phyloP scores from a whole-genome alignment of 306 rosid genomes.

The Inga leiocalycina region DNA sequence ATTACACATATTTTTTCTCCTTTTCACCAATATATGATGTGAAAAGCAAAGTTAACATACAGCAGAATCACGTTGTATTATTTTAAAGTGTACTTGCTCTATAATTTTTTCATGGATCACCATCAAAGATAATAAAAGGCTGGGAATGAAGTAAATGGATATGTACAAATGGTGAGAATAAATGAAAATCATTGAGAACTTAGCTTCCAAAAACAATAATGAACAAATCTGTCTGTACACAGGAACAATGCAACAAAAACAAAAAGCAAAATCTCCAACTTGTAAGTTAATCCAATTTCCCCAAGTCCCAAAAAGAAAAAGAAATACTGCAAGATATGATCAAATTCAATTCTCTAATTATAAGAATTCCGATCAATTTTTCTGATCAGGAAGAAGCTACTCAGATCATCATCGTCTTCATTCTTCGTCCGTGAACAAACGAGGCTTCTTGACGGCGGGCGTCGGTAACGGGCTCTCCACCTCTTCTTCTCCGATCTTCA shows the following conservation, averaged over 20 bases:
- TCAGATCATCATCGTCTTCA: conserved; percentile 15
- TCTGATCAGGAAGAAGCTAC: conserved; percentile 4
- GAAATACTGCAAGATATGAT: conserved; percentile 2
- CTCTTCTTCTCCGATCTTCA: conserved; percentile 61
- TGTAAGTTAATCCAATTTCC: background rate
- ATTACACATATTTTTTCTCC: background rate
- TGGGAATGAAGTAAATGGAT: background rate
- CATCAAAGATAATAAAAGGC: background rate
- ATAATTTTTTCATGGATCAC: background rate
- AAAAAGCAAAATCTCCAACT: conserved; percentile 21
- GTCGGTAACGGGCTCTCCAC: conserved; percentile 81
- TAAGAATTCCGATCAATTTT: conserved; percentile 30
- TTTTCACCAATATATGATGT: background rate
- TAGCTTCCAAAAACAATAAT: conserved; percentile 4
- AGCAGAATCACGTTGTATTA: background rate
- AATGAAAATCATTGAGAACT: background rate
- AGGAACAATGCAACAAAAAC: conserved; percentile 24
- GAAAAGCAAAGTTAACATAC: background rate
- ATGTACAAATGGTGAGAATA: background rate
- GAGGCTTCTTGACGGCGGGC: conserved; percentile 58
- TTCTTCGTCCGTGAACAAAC: conserved; percentile 34
- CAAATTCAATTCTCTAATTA: background rate
- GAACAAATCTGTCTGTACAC: conserved; percentile 51
- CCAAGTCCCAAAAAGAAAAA: background rate
- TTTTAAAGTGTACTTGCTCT: background rate